Conservation (phyloP, 805 yeast genomes). For the Ogataea trehalophila region DNA sequence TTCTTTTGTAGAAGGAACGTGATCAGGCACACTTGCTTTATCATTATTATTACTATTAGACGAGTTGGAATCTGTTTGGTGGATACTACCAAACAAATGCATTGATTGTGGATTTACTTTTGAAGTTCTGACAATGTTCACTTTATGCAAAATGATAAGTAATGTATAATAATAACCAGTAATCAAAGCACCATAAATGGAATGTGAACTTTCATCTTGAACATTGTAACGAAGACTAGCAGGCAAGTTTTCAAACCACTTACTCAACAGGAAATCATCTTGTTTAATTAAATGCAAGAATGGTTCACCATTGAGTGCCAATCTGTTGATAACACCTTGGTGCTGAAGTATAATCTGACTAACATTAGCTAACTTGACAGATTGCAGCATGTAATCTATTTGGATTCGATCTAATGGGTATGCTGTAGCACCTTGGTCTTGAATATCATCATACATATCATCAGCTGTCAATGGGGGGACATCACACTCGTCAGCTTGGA, state of each 20-base stretch:
- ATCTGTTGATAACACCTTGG: conserved; percentile 34
- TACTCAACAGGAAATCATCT: conserved; percentile 69
- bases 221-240: conserved; percentile 52
- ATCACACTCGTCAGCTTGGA: conserved; percentile 69
- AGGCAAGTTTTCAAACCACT: conserved; percentile 67
- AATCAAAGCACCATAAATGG: conserved; percentile 49
- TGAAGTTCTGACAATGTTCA: conserved; percentile 44
- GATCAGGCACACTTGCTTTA: too few species aligned
- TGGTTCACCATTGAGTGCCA: conserved; percentile 35
- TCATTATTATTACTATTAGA: too few species aligned
- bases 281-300: conserved; percentile 62
- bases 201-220: conserved; percentile 32
- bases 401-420: conserved; percentile 22
- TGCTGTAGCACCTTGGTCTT: conserved; percentile 1
- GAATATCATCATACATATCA: conserved; percentile 52
- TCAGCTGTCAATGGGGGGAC: conserved; percentile 61
- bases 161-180: conserved; percentile 67
- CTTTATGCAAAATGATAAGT: conserved; percentile 61
- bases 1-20: too few species aligned
- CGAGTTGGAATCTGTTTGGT: conserved; percentile 16
- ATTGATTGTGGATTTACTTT: conserved; percentile 29
- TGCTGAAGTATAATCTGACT: conserved; percentile 65
- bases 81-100: conserved; percentile 44
- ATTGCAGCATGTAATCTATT: conserved; percentile 54
- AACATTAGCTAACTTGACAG: conserved; percentile 62